Evolutionary conservation across 305 asterid genomes (phyloP), one percentile per base, ranked within the genome.

Genomic region (Stenogyne calaminthoides): DNA sequence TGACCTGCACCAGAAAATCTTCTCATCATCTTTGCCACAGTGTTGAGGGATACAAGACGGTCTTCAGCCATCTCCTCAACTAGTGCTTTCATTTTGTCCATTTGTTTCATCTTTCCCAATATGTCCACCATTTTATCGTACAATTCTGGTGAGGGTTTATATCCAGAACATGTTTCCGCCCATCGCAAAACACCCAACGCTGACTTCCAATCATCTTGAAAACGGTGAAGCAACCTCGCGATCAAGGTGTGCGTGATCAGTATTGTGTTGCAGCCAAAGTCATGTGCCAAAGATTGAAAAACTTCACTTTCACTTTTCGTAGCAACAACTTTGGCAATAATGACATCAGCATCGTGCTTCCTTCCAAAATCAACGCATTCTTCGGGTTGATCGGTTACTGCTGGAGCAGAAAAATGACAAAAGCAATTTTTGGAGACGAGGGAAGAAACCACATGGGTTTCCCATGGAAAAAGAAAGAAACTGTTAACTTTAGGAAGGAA

Each of bases 201-300:
- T 29, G 91, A 83, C 70, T 86, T 91, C 94, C 97, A 94, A 67
- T 94, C 97, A 79, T 94, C 96, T 77, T 86, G 88, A 76, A 94
- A 94, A 34, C 95, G 89, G 69, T 79, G 75, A 63, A 94, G 92
- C 81, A 94, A 69, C 73, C 74, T 78, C 51, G 72, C 46, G 47
- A 89, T 83, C 47, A 89, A 82, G 73, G 71, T 61, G 69, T 88
- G 84, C 25, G 78, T 82, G 65, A 91, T 72, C 29, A 55, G 71
- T 63, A 86, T 59, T 25, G 82, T 54, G 18, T 77, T 72, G 67
- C 88, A 87, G 56, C 71, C 79, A 15, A 81, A 71, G 47, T 88
- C 90, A 25, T 76, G 77, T 40, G 70, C 70, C 15, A 93, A 85
- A 34, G 87, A 84, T 69, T 77, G 84, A 60, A 82, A 78, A 60